Percentiles rank a stretch among this genome's conserved stretches.
These are phyloP conservation scores for Aspergillus ustus DNA, from an alignment of 2,329 filamentous ascomycete genomes.

Conservation along the genomic window DNA sequence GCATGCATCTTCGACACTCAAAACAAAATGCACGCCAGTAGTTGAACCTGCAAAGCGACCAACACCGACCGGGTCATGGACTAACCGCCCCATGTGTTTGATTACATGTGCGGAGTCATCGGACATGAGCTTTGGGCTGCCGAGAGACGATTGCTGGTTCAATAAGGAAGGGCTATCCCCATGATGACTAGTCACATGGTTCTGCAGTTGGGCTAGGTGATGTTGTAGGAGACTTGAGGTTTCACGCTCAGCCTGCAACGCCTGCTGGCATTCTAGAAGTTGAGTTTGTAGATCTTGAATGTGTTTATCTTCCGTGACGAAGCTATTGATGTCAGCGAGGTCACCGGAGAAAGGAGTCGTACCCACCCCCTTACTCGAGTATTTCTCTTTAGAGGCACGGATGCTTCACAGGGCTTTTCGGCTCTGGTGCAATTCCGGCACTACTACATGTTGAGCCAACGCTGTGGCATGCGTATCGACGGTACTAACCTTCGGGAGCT, in stretches of 20 bases:
- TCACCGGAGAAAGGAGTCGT: neutral
- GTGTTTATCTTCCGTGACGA: neutral
- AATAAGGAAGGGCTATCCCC: neutral
- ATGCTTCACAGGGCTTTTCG: neutral
- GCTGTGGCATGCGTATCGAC: neutral
- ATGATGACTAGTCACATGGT: neutral
- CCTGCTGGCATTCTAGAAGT: neutral
- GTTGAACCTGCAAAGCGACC: constrained; percentile 1
- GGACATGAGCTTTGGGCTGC: neutral
- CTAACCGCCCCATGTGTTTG: neutral
- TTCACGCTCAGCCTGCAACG: neutral
- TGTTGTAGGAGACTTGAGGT: neutral
- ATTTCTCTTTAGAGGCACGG: neutral
- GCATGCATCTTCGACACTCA: neutral
- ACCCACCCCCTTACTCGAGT: neutral
- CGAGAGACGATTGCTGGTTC: neutral
- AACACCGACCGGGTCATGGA: neutral
- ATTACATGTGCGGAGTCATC: neutral
- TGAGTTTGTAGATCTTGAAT: neutral
- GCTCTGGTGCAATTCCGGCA: neutral
- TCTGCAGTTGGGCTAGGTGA: neutral
- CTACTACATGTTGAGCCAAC: neutral
- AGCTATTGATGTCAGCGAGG: neutral
- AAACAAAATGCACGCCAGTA: neutral
- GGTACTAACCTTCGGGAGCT: neutral